Evolutionary conservation across 768 basidiomycete genomes (phyloP).

Genomic region (Dentipellis sp.): DNA sequence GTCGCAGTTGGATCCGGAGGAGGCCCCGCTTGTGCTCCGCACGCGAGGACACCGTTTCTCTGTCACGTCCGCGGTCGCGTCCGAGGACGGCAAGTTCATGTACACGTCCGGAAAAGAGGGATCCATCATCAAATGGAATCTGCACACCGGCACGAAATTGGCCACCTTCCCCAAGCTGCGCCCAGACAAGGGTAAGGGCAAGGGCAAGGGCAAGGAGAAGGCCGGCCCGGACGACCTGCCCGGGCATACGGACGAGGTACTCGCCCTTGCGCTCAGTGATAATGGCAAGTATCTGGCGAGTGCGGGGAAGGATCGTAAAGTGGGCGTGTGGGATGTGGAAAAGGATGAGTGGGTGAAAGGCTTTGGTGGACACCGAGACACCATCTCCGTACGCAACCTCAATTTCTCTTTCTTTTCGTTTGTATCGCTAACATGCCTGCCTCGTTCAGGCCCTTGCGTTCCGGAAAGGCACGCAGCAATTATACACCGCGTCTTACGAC

Average conservation of each 20-base stretch:
- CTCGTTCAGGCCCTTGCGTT: constrained; percentile 53
- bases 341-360: constrained; percentile 69
- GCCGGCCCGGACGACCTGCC: constrained; percentile 33
- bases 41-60: constrained; percentile 70
- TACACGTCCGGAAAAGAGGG: constrained; percentile 92
- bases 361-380: constrained; percentile 71
- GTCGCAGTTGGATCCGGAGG: constrained; percentile 46
- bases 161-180: constrained; percentile 53
- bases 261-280: constrained; percentile 72
- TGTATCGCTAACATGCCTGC: background rate
- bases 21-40: constrained; percentile 41
- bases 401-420: background rate
- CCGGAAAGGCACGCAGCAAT: constrained; percentile 63
- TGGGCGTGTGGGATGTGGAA: constrained; percentile 84
- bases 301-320: constrained; percentile 72
- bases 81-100: constrained; percentile 63
- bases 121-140: constrained; percentile 77
- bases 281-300: constrained; percentile 84
- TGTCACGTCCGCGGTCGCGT: constrained; percentile 73
- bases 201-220: constrained; percentile 54
- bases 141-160: constrained; percentile 51
- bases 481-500: constrained; percentile 76
- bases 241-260: constrained; percentile 85
- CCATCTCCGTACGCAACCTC: constrained; percentile 47
- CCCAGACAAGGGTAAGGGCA: constrained; percentile 29